A percentile compares a stretch with the other conserved stretches of the same genome.
phyloP scores from a whole-genome alignment of 2,329 filamentous ascomycete genomes.

The Pseudogymnoascus sp. region DNA sequence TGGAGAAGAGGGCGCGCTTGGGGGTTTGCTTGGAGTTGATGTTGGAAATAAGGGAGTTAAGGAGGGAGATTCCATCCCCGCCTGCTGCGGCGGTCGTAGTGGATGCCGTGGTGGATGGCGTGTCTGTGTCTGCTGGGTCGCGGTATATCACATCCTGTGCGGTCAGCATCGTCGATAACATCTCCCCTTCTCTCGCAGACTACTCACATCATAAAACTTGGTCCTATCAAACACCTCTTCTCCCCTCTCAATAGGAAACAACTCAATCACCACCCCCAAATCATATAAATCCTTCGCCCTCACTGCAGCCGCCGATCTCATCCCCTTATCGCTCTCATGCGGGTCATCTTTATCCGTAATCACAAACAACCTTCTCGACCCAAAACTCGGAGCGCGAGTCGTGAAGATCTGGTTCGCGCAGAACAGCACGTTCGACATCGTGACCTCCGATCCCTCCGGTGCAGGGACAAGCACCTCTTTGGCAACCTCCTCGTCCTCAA shows the following conservation, averaged over 20 bases:
- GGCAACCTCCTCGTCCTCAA: conserved; percentile 69
- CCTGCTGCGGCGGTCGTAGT: conserved; percentile 58
- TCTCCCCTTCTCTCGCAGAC: not conserved
- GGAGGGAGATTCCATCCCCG: conserved; percentile 67
- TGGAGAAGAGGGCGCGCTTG: conserved; percentile 78
- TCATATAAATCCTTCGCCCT: conserved; percentile 94
- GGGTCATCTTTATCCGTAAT: conserved; percentile 93
- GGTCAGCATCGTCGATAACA: conserved; percentile 18
- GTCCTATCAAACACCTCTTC: conserved; percentile 69
- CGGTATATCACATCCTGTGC: conserved; percentile 82
- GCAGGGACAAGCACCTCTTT: conserved; percentile 64
- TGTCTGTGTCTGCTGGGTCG: conserved; percentile 63
- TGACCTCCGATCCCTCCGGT: conserved; percentile 49
- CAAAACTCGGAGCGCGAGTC: conserved; percentile 88
- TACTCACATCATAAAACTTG: conserved; percentile 81
- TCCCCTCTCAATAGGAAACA: conserved; percentile 75
- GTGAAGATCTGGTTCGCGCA: conserved; percentile 96
- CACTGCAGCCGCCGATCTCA: conserved; percentile 70
- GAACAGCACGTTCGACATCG: conserved; percentile 86
- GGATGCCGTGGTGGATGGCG: conserved; percentile 46
- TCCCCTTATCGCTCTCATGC: conserved; percentile 62
- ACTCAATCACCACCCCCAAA: conserved; percentile 79
- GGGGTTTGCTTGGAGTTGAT: conserved; percentile 86
- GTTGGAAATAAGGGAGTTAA: conserved; percentile 75
- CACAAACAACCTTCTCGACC: conserved; percentile 85